These are phyloP conservation scores for Podaxis sp. DNA, from an alignment of 768 basidiomycete genomes.

Conservation along the genomic window DNA sequence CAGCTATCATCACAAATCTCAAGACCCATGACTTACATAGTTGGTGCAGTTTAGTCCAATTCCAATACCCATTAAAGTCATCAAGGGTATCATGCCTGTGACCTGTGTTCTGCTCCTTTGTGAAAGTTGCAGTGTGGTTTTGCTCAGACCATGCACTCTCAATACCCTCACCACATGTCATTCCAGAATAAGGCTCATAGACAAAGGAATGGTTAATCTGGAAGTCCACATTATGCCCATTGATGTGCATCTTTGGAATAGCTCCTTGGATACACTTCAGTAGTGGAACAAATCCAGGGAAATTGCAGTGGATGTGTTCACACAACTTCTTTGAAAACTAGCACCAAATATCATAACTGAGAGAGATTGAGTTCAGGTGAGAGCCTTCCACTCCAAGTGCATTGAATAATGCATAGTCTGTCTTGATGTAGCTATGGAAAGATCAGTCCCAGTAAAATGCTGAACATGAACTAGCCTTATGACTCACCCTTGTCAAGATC, in stretches of 20 bases:
- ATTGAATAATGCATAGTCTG: no score
- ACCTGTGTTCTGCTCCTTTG: constrained; percentile 29
- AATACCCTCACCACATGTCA: constrained; percentile 29
- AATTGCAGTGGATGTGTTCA: constrained; percentile 9
- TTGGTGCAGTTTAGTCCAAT: constrained; percentile 26
- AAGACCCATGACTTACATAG: constrained; percentile 20
- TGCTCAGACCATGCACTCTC: constrained; percentile 26
- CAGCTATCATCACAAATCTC: neutral
- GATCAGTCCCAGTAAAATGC: neutral
- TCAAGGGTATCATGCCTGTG: constrained; percentile 31
- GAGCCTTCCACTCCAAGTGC: no score
- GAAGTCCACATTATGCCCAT: constrained; percentile 25
- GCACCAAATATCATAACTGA: constrained; percentile 24
- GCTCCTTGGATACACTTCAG: constrained; percentile 19
- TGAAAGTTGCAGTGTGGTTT: constrained; percentile 27
- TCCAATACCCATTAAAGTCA: constrained; percentile 23
- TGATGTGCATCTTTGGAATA: constrained; percentile 31
- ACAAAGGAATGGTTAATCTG: constrained; percentile 25
- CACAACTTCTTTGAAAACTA: constrained; percentile 11
- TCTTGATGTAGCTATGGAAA: no score
- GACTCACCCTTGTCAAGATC: no score
- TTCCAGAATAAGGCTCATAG: constrained; percentile 23
- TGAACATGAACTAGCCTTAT: no score
- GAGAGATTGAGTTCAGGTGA: no score
- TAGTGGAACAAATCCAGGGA: constrained; percentile 18